phyloP scores from a whole-genome alignment of 176 grass and related monocot species.

The Dactylis glomerata region DNA sequence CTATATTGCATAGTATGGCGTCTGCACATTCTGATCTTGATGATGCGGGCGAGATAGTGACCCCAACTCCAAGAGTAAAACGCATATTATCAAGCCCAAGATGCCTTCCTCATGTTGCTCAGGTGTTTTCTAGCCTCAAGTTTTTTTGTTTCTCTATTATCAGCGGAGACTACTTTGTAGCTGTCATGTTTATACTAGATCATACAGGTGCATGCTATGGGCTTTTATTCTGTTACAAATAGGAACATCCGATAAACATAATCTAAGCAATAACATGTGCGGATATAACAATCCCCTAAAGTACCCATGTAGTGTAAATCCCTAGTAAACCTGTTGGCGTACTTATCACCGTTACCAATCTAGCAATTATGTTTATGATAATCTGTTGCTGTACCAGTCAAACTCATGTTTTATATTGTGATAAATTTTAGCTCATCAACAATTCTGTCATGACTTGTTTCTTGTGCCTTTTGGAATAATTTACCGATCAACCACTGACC shows the following conservation, averaged over 20 bases:
- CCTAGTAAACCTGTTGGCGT: not conserved
- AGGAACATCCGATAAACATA: constrained; percentile 11
- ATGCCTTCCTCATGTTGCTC: constrained; percentile 97
- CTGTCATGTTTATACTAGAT: not conserved
- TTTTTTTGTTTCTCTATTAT: constrained; percentile 28
- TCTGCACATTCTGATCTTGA: constrained; percentile 98
- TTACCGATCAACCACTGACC: not conserved
- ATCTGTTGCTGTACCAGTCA: constrained; percentile 9
- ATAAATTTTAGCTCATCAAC: not conserved
- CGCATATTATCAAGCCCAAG: constrained; percentile 87
- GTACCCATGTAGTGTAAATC: not conserved
- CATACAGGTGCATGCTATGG: not conserved
- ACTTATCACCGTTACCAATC: not conserved
- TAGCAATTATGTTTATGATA: constrained; percentile 23
- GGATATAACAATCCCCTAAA: constrained; percentile 2
- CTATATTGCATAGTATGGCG: constrained; percentile 91
- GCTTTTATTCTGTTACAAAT: not conserved
- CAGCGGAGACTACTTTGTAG: constrained; percentile 7
- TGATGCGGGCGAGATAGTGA: constrained; percentile 97
- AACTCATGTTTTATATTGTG: constrained; percentile 5
- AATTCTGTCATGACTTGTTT: constrained; percentile 10
- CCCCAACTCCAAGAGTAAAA: constrained; percentile 95
- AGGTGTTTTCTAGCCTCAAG: constrained; percentile 43
- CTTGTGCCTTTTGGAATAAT: constrained; percentile 1
- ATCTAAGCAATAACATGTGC: not conserved